Base-by-base conservation (phyloP, 768 basidiomycete species). In the Leccinellum luteum region DNA sequence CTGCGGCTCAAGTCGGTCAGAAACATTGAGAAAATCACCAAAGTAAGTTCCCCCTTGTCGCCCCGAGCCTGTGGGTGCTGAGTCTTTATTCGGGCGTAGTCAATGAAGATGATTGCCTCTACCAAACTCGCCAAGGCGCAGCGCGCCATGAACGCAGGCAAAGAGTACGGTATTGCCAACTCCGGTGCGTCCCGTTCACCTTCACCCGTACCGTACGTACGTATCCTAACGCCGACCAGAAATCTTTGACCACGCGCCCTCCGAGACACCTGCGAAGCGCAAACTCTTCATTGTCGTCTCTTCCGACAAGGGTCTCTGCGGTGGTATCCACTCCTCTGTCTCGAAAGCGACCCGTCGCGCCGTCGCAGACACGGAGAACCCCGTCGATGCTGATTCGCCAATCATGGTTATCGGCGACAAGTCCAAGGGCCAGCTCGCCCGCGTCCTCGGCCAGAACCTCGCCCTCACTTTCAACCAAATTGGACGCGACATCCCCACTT, bases 21-120 rank as follows among this genome's bases (percentile, higher is more conserved):
- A 75, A 97, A 97, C 80, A 96, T 96, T 73, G 93, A 97, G 84
- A 98, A 98, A 90, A 98, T 99, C 80, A 98, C 96, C 60, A 96
- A 97, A 82, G 95, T 93, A 62, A 62, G 82, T n/a, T n/a, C n/a
- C n/a, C n/a, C n/a, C n/a, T n/a, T n/a, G n/a, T n/a, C n/a, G n/a
- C n/a, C n/a, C n/a, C n/a, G n/a, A n/a, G n/a, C n/a, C n/a, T n/a
- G 21, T 28, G 28, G 51, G 48, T 28, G 50, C 55, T 60, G 50
- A 49, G 59, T 47, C 8, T 49, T 15, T 57, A 14, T 54, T 41
- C 17, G 34, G 48, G 35, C 69, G 14, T 68, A 94, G 90, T 93
- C 94, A 51, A 96, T 97, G 93, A 96, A 97, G 83, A 95, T 99
- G 85, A 96, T 98, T 81, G 96, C 95, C 57, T 98, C 96, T 51